Conservation (phyloP, 148 eudicot genomes). For the Heliamphora exappendiculata region DNA sequence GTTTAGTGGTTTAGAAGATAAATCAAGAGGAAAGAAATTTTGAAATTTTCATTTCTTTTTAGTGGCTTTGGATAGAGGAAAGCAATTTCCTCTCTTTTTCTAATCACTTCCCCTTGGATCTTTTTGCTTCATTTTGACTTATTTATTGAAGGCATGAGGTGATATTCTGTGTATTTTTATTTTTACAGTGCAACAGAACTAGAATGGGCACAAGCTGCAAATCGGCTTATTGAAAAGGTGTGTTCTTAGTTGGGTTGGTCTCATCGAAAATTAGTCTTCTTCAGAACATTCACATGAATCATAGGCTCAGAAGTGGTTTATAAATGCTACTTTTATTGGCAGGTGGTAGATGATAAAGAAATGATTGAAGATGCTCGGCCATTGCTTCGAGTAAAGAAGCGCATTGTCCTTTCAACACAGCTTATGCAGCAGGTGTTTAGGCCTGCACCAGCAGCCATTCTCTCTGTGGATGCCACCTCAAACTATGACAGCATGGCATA, state of each 20-base stretch:
- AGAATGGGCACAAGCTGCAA: constrained; percentile 48
- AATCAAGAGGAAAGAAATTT: neutral
- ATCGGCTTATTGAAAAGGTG: constrained; percentile 52
- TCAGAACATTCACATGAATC: neutral
- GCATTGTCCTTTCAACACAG: constrained; percentile 47
- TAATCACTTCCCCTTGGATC: neutral
- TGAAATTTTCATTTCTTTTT: neutral
- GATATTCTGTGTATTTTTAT: neutral
- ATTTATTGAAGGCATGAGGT: neutral
- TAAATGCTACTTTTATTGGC: constrained; percentile 11
- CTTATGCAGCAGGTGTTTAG: constrained; percentile 59
- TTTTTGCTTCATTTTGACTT: neutral
- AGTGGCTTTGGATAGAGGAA: constrained; percentile 1
- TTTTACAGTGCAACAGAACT: constrained; percentile 41
- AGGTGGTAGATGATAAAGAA: constrained; percentile 35
- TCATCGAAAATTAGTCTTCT: neutral
- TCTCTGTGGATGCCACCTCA: constrained; percentile 33
- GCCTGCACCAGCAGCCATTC: constrained; percentile 43
- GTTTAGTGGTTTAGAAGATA: neutral
- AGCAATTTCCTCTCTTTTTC: neutral
- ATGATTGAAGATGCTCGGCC: constrained; percentile 22
- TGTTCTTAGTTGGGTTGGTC: constrained; percentile 1
- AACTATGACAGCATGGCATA: constrained; percentile 37
- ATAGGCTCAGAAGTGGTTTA: neutral
- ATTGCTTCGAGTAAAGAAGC: constrained; percentile 31